Base-by-base conservation (phyloP, 1,284 basidiomycete genomes). In the Rhizopogon hawkerae region DNA sequence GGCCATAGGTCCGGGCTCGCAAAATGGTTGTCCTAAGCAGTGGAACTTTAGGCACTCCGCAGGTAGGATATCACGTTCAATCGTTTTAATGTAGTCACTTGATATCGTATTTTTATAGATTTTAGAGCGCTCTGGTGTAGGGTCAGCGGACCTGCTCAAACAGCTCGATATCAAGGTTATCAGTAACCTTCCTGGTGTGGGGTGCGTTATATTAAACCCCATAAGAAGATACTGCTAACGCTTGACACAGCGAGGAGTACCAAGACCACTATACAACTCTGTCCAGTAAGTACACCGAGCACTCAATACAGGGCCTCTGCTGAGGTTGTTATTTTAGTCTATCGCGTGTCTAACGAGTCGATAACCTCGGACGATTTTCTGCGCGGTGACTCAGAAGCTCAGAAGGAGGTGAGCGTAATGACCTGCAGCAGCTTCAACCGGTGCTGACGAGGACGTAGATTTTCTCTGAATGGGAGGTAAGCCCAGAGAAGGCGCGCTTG, bases 201-300 rank as follows among this genome's bases (percentile, higher is more conserved):
- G 81, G 78, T 79, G 61, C 35, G 78, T 11, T 11, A 31, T 26
- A 4, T 31, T 10, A 14, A 39, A 26, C 5, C 0, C 13, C 11
- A 3, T 9, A 24, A 24, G 29, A 21, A 29, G 21, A 35, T 33
- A 33, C 38, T 29, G 34, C n/a, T 44, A 14, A 47, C 42, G 5
- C 35, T 31, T n/a, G 39, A 35, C 26, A 35, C 50, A 80, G 81
- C 31, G 81, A 84, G 63, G 68, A 84, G 64, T 85, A 85, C 62
- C 80, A 85, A 61, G 83, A 85, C 57, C 83, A 85, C 60, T 85
- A 84, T 61, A 84, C 83, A 3, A 84, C 81, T 1, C 69, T 85
- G 23, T 77, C 79, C 2, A 62, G 80, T 82, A 55, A 51, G 76
- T 29, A 49, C 16, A n/a, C 36, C 16, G 11, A 46, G 5, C 14